Evolutionary conservation across 2,329 filamentous ascomycete genomes (phyloP).

Genomic region (Biscogniauxia marginata): DNA sequence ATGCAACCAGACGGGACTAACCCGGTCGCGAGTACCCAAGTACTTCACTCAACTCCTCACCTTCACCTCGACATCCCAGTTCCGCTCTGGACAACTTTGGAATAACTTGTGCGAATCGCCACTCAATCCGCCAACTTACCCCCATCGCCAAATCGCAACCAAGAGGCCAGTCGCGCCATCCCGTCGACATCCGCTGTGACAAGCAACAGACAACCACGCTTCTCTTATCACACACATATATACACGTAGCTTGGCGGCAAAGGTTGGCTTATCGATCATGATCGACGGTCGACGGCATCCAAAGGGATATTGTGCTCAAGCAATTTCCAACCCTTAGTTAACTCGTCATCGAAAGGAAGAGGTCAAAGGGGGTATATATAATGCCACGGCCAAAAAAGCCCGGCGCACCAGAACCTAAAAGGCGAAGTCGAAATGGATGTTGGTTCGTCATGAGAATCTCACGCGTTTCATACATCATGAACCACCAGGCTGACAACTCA

Average conservation of each 20-base stretch:
- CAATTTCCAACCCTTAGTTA: conserved; percentile 29
- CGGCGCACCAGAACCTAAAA: conserved; percentile 43
- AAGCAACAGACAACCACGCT: no score
- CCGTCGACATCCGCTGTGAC: not conserved
- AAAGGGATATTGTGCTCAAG: conserved; percentile 31
- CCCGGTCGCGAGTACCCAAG: not conserved
- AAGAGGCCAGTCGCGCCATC: not conserved
- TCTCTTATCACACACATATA: not conserved
- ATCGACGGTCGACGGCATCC: conserved; percentile 26
- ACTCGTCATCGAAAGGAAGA: conserved; percentile 7
- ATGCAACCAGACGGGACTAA: no score
- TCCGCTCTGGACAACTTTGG: not conserved
- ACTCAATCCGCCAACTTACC: not conserved
- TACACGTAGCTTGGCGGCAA: not conserved
- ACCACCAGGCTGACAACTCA: conserved; percentile 15
- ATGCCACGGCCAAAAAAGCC: conserved; percentile 46
- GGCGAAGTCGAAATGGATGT: conserved; percentile 45
- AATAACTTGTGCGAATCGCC: not conserved
- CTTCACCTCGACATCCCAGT: not conserved
- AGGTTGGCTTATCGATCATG: conserved; percentile 28
- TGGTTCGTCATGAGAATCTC: conserved; percentile 35
- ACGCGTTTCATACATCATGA: not conserved
- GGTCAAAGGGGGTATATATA: conserved; percentile 19
- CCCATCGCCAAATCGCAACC: not conserved
- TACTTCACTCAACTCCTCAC: not conserved